Evolutionary conservation across 2,329 filamentous ascomycete genomes (phyloP).

Genomic region (Pestalotiopsis sp.): DNA sequence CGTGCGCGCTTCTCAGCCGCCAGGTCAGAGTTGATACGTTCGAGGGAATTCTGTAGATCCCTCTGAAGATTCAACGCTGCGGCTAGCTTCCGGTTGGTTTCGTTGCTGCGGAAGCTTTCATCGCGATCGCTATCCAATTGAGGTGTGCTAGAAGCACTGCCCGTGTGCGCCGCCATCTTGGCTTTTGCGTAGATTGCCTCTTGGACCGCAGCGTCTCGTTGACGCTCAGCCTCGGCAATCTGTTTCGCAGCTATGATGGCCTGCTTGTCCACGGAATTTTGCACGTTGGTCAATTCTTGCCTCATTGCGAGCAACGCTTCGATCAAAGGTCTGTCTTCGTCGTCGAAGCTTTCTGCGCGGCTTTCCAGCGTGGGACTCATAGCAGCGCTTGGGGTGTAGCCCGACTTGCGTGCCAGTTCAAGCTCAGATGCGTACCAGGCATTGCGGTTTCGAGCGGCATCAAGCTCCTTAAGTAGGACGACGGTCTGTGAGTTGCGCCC

Average conservation of each 20-base stretch:
- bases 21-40: constrained; percentile 70
- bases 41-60: constrained; percentile 78
- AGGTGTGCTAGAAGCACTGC: constrained; percentile 64
- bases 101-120: constrained; percentile 63
- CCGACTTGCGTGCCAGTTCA: constrained; percentile 86
- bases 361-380: constrained; percentile 76
- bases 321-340: constrained; percentile 89
- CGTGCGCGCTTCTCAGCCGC: constrained; percentile 81
- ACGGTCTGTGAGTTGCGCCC: constrained; percentile 68
- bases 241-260: constrained; percentile 82
- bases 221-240: constrained; percentile 92
- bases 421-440: constrained; percentile 98
- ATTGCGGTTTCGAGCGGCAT: constrained; percentile 81
- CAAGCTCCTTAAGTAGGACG: constrained; percentile 82
- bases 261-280: constrained; percentile 87
- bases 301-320: constrained; percentile 93
- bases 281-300: constrained; percentile 85
- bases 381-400: constrained; percentile 75
- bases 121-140: constrained; percentile 65
- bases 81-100: constrained; percentile 84
- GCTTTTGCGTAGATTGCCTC: constrained; percentile 96
- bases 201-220: constrained; percentile 89
- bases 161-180: constrained; percentile 77
- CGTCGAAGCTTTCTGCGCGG: constrained; percentile 79
- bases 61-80: constrained; percentile 76